Evolutionary conservation across 148 eudicot species (phyloP).

Genomic region (Camellia lanceoleosa): DNA sequence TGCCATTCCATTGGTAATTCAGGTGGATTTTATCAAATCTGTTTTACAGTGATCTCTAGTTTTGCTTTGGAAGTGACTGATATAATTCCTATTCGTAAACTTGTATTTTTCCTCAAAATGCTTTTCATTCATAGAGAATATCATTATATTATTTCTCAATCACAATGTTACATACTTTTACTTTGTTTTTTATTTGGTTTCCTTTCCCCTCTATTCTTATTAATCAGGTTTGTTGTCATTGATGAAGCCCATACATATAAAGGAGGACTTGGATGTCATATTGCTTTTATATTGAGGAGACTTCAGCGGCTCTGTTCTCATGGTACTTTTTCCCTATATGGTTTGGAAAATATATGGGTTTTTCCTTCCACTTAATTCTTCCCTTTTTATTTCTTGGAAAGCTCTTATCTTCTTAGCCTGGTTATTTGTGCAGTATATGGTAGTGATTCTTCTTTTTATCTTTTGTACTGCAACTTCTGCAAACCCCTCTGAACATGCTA

Average conservation of each 20-base stretch:
- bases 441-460: conserved; percentile 13
- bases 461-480: conserved; percentile 92
- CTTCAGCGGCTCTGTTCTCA: conserved; percentile 82
- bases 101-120: too few relatives aligned
- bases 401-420: too few relatives aligned
- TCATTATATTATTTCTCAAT: conserved; percentile 4
- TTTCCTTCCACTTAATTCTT: neutral
- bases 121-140: neutral
- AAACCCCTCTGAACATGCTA: conserved; percentile 86
- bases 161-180: neutral
- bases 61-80: too few relatives aligned
- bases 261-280: conserved; percentile 91
- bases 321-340: conserved; percentile 39
- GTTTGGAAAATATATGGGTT: neutral
- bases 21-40: too few relatives aligned
- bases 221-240: conserved; percentile 28
- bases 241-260: conserved; percentile 92
- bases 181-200: conserved; percentile 8
- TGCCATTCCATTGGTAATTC: too few relatives aligned
- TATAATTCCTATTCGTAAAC: too few relatives aligned
- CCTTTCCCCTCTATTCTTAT: neutral
- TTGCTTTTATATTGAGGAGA: conserved; percentile 83
- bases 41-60: too few relatives aligned
- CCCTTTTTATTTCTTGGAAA: conserved; percentile 31
- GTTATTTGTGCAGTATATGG: too few relatives aligned